Evolutionary conservation across 768 basidiomycete species (phyloP).

Genomic region (Tricholoma hemisulphureum): DNA sequence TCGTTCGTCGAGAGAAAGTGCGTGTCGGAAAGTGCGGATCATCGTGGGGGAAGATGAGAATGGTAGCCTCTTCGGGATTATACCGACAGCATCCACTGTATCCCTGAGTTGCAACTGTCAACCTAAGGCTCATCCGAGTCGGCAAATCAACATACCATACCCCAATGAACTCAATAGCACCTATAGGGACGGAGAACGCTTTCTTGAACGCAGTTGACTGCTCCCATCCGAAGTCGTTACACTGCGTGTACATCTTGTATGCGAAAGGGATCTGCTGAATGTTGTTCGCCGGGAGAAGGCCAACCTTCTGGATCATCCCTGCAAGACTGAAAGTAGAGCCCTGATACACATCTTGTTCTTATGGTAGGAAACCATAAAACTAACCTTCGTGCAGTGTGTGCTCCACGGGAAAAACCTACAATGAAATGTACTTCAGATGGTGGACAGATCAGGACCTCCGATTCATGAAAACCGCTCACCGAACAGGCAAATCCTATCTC

Average conservation of each 20-base stretch:
- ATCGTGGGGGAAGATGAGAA: neutral
- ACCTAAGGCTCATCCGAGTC: too few relatives aligned
- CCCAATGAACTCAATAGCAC: neutral
- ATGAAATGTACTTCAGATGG: neutral
- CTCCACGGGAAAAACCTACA: slow-evolving; percentile 65
- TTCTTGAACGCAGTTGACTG: slow-evolving; percentile 7
- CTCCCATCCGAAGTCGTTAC: slow-evolving; percentile 3
- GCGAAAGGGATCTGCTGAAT: slow-evolving; percentile 10
- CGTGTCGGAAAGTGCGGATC: neutral
- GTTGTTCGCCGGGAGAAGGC: slow-evolving; percentile 6
- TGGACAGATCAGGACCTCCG: neutral
- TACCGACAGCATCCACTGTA: neutral
- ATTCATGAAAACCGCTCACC: slow-evolving; percentile 31
- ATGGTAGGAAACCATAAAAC: neutral
- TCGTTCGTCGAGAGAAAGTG: neutral
- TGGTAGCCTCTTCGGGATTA: neutral
- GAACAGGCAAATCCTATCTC: slow-evolving; percentile 63
- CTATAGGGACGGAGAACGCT: slow-evolving; percentile 1
- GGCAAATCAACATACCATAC: neutral
- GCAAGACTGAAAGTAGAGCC: neutral
- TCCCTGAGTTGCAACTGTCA: neutral
- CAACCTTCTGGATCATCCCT: slow-evolving; percentile 3
- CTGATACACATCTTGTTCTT: slow-evolving; percentile 5
- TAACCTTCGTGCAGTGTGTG: slow-evolving; percentile 58
- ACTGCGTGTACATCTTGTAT: slow-evolving; percentile 8